Base-by-base conservation (phyloP, 768 basidiomycete species). In the Wakefieldia striispora region DNA sequence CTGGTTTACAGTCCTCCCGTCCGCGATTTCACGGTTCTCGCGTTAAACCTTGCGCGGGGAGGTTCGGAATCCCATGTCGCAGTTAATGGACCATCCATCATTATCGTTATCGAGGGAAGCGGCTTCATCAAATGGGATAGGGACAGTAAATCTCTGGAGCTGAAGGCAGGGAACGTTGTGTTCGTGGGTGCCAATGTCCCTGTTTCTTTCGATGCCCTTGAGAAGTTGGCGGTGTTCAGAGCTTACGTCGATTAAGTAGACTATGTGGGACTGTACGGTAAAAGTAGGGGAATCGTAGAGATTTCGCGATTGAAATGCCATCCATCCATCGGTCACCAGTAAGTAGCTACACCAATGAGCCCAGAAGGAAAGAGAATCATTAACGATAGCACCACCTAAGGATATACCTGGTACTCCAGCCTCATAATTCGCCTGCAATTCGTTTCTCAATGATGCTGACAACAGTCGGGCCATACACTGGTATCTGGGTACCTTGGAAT, bases 1-100 rank as follows among this genome's bases (percentile, higher is more conserved):
- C 71, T 73, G 19, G 71, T 91, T 17, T 98, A 97, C 70, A 81
- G 97, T 61, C 95, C 97, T 6, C 94, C 97, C 0, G 87, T 95
- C 58, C 84, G 84, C 29, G 97, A 98, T 66, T 98, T 99, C 70
- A 84, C 88, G 3, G 94, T 99, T 16, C 74, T 95, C 14, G 78
- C 79, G 26, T 72, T 84, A 7, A 72, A 72, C 34, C 63, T 97
- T 8, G 54, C 59, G 0, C 57, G 63, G 0, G 75, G 73, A 7
- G 70, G 68, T 51, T 63, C 61, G 17, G 84, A 86, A 64, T 64
- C 52, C 17, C 91, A 95, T 57, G 71, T 70, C 11, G 68, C 76
- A 8, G 65, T 98, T 10, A 78, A 80, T 0, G 97, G 95, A 0
- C 97, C 97, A 7, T 95, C 91, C 61, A 76, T 99, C 35, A 73